A percentile compares a stretch with the other conserved stretches of the same genome.
These are phyloP conservation scores for Tranzscheliella williamsii DNA, from an alignment of 1,284 basidiomycete species.

Conservation along the genomic window DNA sequence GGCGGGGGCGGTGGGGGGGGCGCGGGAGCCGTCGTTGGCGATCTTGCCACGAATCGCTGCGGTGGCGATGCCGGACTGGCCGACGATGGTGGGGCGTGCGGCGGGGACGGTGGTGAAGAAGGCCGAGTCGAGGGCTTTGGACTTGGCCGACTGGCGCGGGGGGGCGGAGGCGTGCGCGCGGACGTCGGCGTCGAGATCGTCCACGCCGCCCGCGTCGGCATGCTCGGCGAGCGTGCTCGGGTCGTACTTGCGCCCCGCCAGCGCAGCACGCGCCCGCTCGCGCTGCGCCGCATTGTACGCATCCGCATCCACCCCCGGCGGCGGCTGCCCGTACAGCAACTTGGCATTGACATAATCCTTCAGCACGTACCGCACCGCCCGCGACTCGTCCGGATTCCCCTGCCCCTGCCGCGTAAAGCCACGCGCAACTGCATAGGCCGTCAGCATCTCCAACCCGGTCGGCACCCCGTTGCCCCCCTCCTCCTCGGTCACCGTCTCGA, in stretches of 20 bases:
- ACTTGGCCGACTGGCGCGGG: slow-evolving; percentile 18
- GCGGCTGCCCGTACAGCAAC: slow-evolving; percentile 81
- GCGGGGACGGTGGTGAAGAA: slow-evolving; percentile 80
- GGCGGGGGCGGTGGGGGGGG: slow-evolving; percentile 63
- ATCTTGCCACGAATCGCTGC: slow-evolving; percentile 41
- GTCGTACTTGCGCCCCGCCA: slow-evolving; percentile 39
- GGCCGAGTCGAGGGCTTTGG: slow-evolving; percentile 71
- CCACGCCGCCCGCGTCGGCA: slow-evolving; percentile 14
- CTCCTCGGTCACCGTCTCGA: slow-evolving; percentile 72
- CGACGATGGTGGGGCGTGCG: slow-evolving; percentile 63
- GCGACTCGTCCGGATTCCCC: slow-evolving; percentile 95
- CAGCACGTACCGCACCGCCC: slow-evolving; percentile 86
- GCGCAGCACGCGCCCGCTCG: slow-evolving; percentile 67
- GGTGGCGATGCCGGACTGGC: slow-evolving; percentile 61
- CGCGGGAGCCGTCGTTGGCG: slow-evolving; percentile 38
- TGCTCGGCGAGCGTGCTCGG: slow-evolving; percentile 22
- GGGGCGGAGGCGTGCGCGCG: slow-evolving; percentile 1
- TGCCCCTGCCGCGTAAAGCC: slow-evolving; percentile 91
- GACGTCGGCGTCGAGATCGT: slow-evolving; percentile 4
- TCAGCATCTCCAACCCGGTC: slow-evolving; percentile 80
- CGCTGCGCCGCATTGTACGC: slow-evolving; percentile 79
- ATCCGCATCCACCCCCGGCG: slow-evolving; percentile 71
- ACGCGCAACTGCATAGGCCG: slow-evolving; percentile 77
- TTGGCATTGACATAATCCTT: slow-evolving; percentile 98
- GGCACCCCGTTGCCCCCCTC: slow-evolving; percentile 82